Conservation (phyloP, 2,329 filamentous ascomycete genomes). For the Ceratocystiopsis sp. region DNA sequence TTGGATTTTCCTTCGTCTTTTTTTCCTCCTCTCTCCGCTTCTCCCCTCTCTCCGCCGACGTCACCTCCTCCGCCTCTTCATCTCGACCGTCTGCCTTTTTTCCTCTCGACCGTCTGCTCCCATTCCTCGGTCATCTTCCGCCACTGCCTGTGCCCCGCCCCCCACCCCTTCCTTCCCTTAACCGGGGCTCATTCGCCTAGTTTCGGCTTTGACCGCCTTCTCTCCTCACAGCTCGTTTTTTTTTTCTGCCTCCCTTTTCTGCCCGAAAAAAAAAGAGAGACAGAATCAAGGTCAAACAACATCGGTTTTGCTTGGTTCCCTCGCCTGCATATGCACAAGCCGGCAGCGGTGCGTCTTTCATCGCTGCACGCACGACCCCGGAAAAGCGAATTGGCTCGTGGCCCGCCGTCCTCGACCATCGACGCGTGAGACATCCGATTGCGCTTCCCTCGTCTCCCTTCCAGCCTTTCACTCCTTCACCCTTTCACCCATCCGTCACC, state of each 20-base stretch:
- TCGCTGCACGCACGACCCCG: too few relatives aligned
- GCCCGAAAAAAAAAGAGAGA: not conserved
- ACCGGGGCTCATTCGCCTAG: conserved; percentile 3
- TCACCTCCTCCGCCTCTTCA: not conserved
- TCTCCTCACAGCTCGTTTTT: conserved; percentile 4
- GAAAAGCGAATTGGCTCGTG: too few relatives aligned
- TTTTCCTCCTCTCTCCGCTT: not conserved
- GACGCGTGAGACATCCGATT: not conserved
- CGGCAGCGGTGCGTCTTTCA: too few relatives aligned
- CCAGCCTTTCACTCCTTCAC: not conserved
- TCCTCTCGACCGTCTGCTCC: not conserved
- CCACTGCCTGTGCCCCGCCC: too few relatives aligned
- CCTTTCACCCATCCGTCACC: not conserved
- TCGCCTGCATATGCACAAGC: too few relatives aligned
- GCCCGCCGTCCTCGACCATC: too few relatives aligned
- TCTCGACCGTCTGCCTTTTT: not conserved
- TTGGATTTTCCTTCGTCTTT: not conserved
- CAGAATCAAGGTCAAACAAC: too few relatives aligned
- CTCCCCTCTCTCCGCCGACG: not conserved
- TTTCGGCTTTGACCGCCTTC: conserved; percentile 11
- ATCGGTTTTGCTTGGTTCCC: too few relatives aligned
- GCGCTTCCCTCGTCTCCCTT: not conserved
- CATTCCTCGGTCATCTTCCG: not conserved
- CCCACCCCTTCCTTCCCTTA: not conserved
- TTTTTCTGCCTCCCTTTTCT: conserved; percentile 7